Evolutionary conservation across 2,329 filamentous ascomycete species (phyloP).

Genomic region (Ampelomyces quisqualis): DNA sequence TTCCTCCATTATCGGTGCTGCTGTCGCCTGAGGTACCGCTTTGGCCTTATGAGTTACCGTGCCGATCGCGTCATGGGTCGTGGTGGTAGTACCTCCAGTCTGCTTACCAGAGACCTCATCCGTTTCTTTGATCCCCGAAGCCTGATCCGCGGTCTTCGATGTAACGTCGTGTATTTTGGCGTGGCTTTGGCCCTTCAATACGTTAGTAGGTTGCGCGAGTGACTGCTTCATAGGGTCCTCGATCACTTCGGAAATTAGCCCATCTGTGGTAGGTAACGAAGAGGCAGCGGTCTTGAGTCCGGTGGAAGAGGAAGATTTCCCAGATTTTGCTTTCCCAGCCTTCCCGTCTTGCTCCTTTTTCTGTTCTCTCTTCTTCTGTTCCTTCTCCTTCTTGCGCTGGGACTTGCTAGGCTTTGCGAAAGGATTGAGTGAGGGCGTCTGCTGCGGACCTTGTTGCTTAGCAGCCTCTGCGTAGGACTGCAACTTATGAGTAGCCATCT

Average conservation of each 20-base stretch:
- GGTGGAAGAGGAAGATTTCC: no score
- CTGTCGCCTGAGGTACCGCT: no score
- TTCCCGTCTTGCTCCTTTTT: conserved; percentile 28
- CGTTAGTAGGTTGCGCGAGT: no score
- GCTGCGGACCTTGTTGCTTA: conserved; percentile 28
- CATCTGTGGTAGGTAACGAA: no score
- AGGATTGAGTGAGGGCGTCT: conserved; percentile 33
- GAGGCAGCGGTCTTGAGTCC: neutral
- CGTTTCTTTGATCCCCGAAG: neutral
- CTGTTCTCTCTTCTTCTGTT: conserved; percentile 42
- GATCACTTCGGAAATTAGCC: no score
- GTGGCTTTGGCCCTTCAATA: no score
- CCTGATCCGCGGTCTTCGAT: neutral
- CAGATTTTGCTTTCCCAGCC: conserved; percentile 16
- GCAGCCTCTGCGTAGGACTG: conserved; percentile 1
- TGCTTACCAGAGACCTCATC: conserved; percentile 17
- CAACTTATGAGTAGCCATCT: neutral
- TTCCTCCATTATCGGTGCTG: no score
- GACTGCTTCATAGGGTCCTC: no score
- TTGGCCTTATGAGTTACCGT: conserved; percentile 20
- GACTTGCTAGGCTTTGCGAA: conserved; percentile 32
- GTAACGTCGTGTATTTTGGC: neutral
- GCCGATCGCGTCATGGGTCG: conserved; percentile 5
- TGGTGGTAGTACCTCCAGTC: conserved; percentile 9
- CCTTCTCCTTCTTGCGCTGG: conserved; percentile 36